Evolutionary conservation across 805 yeast species (phyloP), one percentile per base, ranked within the genome.

Genomic region (Kuraishia borneana): DNA sequence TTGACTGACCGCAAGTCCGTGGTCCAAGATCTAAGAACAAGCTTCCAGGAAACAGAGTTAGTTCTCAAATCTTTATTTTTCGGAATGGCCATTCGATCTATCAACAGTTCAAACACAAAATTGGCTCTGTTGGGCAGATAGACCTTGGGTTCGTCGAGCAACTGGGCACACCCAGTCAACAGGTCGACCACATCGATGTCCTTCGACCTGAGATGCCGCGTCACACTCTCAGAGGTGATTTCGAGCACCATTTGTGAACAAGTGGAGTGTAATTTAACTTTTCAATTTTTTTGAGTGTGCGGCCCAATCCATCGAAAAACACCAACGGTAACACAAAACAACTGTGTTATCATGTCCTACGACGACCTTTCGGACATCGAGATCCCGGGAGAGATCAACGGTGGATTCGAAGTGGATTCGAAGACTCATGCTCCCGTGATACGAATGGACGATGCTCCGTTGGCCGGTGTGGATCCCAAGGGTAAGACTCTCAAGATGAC

Each of bases 191-290:
- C 50, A 1, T 63, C 20, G 1, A 65, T 63, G 26, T 57, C 60
- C 43, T 71, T 77, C 17, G 75, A 67, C 41, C 89, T 63, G 20
- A 81, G 59, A 43, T 59, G 61, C 46, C 67, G 67, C 1, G 88
- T 77, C 20, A 76, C 49, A 2, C 65, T 61, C 41, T 73, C 81
- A 0, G n/a, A n/a, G n/a, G n/a, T n/a, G n/a, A n/a, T n/a, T n/a
- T n/a, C n/a, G n/a, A n/a, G n/a, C n/a, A n/a, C n/a, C n/a, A n/a
- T n/a, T n/a, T n/a, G n/a, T n/a, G n/a, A n/a, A n/a, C n/a, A n/a
- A n/a, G n/a, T n/a, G n/a, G n/a, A n/a, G n/a, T n/a, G n/a, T n/a
- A n/a, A n/a, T n/a, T n/a, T n/a, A n/a, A n/a, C n/a, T n/a, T n/a
- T n/a, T n/a, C n/a, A n/a, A n/a, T n/a, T n/a, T n/a, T n/a, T n/a